Evolutionary conservation across 2,329 filamentous ascomycete species (phyloP), one percentile per base, ranked within the genome.

Genomic region (Neopestalotiopsis sp.): DNA sequence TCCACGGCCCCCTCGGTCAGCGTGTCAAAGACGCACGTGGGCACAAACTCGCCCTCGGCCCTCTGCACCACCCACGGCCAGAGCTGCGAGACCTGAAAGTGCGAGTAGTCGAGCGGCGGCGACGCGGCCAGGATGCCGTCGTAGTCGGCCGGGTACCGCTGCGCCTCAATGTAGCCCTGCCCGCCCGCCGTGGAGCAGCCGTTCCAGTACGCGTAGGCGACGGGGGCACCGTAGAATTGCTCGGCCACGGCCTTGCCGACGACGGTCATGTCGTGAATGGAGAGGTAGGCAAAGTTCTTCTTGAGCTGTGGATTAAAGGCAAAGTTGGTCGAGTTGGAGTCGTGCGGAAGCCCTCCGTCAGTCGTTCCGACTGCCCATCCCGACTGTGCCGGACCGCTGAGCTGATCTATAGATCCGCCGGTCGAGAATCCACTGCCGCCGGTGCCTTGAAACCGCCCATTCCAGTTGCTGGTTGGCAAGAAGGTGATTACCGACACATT

Each of bases 111-210:
- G 5, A 83, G 70, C 6, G 84, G 86, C 1, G 84, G 82, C 1
- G 78, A 78, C 0, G 80, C 82, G 1, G 86, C 86, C 0, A 87
- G 74, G 14, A 89, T 83, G 2, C 87, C 87, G 60, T 89, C 84
- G 59, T 87, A 89, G 42, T 85, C 83, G 1, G 84, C 79, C 0
- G 87, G 86, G 69, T 84, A 88, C 9, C 81, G 75, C 71, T 89
- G 84, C 0, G 85, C 83, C 12, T 85, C 79, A 72, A 85, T 84
- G 30, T 88, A 76, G 7, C 86, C 88, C 74, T 90, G 86, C 1
- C 88, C 79, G 2, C 88, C 88, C 13, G 88, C 83, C 42, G 83
- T 80, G 13, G 83, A 84, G 73, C 83, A 86, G 17, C 83, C 84
- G 71, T 81, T 77, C 76, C 86, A 89, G 77, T 89, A 88, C 20